These are phyloP conservation scores for Megacollybia marginata DNA, from an alignment of 768 basidiomycete species.

Conservation along the genomic window DNA sequence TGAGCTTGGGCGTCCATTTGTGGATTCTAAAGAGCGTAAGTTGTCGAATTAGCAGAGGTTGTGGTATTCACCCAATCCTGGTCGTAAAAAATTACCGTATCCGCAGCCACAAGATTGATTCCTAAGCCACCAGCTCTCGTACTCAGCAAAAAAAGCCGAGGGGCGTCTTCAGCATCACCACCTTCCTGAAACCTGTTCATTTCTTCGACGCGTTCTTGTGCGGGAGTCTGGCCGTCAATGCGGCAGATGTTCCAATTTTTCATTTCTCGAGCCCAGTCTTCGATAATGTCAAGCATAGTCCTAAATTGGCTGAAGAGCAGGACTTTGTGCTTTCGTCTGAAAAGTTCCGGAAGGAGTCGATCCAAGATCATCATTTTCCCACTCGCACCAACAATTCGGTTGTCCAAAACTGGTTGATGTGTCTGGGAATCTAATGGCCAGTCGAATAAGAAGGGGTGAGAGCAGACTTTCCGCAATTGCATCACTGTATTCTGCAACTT, in stretches of 20 bases:
- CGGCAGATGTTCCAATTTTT: conserved; percentile 84
- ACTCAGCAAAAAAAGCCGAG: conserved; percentile 70
- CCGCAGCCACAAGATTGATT: conserved; percentile 74
- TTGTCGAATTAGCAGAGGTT: background rate
- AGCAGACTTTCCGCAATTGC: conserved; percentile 96
- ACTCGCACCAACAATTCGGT: conserved; percentile 76
- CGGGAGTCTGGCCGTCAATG: conserved; percentile 83
- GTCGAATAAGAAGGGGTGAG: conserved; percentile 86
- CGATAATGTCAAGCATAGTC: conserved; percentile 92
- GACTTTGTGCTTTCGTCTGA: conserved; percentile 75
- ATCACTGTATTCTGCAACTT: conserved; percentile 91
- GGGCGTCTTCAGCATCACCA: conserved; percentile 54
- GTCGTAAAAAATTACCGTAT: conserved; percentile 92
- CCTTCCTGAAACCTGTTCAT: conserved; percentile 80
- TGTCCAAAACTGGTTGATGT: conserved; percentile 57
- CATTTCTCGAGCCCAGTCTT: conserved; percentile 86
- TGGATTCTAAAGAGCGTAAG: conserved; percentile 52
- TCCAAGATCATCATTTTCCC: conserved; percentile 99
- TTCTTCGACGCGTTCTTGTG: conserved; percentile 74
- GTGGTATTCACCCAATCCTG: conserved; percentile 69
- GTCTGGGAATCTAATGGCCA: conserved; percentile 68
- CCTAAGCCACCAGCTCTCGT: conserved; percentile 78
- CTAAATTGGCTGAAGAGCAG: conserved; percentile 92
- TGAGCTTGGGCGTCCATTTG: conserved; percentile 97
- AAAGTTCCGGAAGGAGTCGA: conserved; percentile 75